phyloP scores from a whole-genome alignment of 2,329 filamentous ascomycete genomes.

The Trichoderma koningiopsis region DNA sequence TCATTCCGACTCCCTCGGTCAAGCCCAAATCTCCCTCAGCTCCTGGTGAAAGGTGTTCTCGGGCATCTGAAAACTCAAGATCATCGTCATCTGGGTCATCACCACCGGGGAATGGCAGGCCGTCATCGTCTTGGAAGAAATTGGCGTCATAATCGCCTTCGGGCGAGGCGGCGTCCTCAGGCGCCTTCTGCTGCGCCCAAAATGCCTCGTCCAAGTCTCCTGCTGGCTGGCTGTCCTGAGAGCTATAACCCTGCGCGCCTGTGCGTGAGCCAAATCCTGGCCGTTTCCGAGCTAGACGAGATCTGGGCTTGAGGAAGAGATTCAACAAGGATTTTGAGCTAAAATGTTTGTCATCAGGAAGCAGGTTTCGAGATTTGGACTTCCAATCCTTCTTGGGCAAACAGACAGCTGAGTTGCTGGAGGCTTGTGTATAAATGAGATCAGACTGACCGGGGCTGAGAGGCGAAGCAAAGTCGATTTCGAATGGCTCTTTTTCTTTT shows the following conservation, averaged over 20 bases:
- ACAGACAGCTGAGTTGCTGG: conserved; percentile 78
- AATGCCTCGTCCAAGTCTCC: conserved; percentile 93
- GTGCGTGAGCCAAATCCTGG: conserved; percentile 46
- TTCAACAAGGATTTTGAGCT: conserved; percentile 87
- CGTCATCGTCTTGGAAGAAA: conserved; percentile 95
- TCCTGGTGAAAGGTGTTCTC: conserved; percentile 75
- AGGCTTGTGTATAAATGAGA: conserved; percentile 77
- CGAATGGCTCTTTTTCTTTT: conserved; percentile 96
- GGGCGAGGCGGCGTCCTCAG: conserved; percentile 59
- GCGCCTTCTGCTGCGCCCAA: conserved; percentile 77
- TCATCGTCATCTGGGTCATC: conserved; percentile 68
- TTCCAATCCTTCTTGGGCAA: conserved; percentile 95
- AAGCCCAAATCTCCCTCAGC: conserved; percentile 53
- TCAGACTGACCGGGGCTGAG: conserved; percentile 73
- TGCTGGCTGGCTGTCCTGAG: conserved; percentile 57
- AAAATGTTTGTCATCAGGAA: conserved; percentile 98
- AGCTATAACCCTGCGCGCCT: conserved; percentile 47
- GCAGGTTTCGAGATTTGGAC: conserved; percentile 86
- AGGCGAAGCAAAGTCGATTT: conserved; percentile 83
- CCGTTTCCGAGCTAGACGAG: conserved; percentile 71
- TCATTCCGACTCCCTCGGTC: conserved; percentile 52
- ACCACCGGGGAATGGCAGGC: conserved; percentile 66
- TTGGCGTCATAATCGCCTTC: conserved; percentile 91
- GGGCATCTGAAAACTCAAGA: conserved; percentile 75
- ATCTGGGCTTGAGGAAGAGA: conserved; percentile 93